Evolutionary conservation across 2,329 filamentous ascomycete genomes (phyloP).

Genomic region (Orbilia javanica): DNA sequence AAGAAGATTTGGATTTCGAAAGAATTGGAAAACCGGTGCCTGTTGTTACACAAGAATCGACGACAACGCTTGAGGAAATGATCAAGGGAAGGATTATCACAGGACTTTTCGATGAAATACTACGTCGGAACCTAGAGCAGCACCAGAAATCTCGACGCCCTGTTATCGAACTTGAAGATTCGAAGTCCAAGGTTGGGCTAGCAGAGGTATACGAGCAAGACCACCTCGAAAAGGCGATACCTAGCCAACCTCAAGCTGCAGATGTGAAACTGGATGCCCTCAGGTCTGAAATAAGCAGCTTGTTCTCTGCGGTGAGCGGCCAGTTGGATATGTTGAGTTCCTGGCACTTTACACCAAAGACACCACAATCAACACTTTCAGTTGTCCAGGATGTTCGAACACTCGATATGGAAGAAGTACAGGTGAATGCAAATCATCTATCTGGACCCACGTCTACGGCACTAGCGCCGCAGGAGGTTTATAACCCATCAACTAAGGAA

Average conservation of each 20-base stretch:
- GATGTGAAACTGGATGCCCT: constrained; percentile 86
- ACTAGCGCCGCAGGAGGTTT: constrained; percentile 94
- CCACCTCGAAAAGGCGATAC: constrained; percentile 81
- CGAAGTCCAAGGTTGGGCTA: constrained; percentile 85
- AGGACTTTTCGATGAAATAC: constrained; percentile 90
- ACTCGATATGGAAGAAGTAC: constrained; percentile 93
- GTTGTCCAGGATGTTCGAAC: constrained; percentile 92
- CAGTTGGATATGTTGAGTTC: constrained; percentile 90
- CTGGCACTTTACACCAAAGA: constrained; percentile 95
- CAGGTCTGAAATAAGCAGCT: constrained; percentile 79
- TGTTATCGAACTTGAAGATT: constrained; percentile 86
- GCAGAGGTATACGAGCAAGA: constrained; percentile 96
- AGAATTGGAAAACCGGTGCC: constrained; percentile 93
- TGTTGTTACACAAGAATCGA: constrained; percentile 90
- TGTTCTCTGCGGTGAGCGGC: constrained; percentile 84
- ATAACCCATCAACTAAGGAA: constrained; percentile 64
- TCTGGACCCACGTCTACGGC: constrained; percentile 73
- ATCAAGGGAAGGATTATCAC: constrained; percentile 93
- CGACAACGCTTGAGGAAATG: constrained; percentile 89
- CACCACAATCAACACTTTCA: constrained; percentile 81
- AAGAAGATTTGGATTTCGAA: constrained; percentile 96
- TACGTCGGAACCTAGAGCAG: constrained; percentile 72
- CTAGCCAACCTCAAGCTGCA: constrained; percentile 74
- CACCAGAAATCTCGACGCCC: constrained; percentile 75
- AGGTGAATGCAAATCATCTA: constrained; percentile 81